phyloP scores from a whole-genome alignment of 371 early-diverging fungal genomes.

The Nematocida ausubeli region DNA sequence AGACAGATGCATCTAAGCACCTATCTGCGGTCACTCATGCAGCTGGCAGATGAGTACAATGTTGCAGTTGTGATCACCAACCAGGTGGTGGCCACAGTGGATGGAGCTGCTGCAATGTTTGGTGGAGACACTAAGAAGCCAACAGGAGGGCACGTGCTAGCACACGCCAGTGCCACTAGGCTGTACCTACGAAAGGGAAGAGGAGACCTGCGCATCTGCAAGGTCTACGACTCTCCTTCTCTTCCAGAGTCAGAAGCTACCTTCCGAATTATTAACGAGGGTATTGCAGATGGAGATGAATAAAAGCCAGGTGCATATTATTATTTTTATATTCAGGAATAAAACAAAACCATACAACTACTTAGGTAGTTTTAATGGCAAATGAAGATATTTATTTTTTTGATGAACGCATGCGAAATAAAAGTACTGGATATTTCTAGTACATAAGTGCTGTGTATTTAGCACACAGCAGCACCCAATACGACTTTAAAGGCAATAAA shows the following conservation, averaged over 20 bases:
- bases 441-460: too few relatives aligned
- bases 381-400: too few relatives aligned
- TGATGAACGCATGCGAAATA: too few relatives aligned
- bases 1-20: slow-evolving; percentile 90
- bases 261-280: slow-evolving; percentile 74
- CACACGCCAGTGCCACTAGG: slow-evolving; percentile 80
- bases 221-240: slow-evolving; percentile 71
- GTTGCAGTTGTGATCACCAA: slow-evolving; percentile 94
- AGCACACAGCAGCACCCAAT: too few relatives aligned
- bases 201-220: slow-evolving; percentile 71
- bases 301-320: slow-evolving; percentile 49
- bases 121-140: slow-evolving; percentile 89
- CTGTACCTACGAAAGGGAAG: slow-evolving; percentile 71
- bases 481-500: too few relatives aligned
- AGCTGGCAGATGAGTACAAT: slow-evolving; percentile 93
- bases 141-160: slow-evolving; percentile 94
- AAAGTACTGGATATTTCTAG: too few relatives aligned
- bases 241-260: slow-evolving; percentile 73
- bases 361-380: too few relatives aligned
- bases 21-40: slow-evolving; percentile 79
- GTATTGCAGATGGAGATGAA: slow-evolving; percentile 75
- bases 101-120: slow-evolving; percentile 84
- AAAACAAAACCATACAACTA: too few relatives aligned
- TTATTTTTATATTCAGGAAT: background rate
- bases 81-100: slow-evolving; percentile 93